Conservation (phyloP, 768 basidiomycete species). For the Termitomyces sp. region DNA sequence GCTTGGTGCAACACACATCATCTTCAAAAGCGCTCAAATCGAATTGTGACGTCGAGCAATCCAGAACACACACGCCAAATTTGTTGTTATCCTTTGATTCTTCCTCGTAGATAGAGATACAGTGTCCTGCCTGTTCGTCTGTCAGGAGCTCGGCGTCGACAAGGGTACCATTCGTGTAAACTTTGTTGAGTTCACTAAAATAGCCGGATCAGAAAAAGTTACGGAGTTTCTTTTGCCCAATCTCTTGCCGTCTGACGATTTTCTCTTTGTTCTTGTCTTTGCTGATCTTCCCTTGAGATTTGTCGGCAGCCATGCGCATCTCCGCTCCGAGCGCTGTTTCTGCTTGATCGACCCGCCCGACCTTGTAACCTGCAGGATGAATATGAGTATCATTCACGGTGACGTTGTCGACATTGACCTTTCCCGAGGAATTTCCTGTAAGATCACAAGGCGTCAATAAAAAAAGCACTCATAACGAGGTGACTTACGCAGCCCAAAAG, state of each 20-base stretch:
- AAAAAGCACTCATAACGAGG: neutral
- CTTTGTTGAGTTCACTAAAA: conserved; percentile 82
- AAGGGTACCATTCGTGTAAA: conserved; percentile 94
- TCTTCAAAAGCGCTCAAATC: conserved; percentile 87
- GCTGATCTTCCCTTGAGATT: conserved; percentile 49
- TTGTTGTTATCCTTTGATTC: conserved; percentile 40
- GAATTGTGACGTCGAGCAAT: conserved; percentile 95
- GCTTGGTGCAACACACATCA: conserved; percentile 84
- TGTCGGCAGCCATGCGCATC: conserved; percentile 82
- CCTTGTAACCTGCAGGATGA: conserved; percentile 66
- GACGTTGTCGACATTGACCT: conserved; percentile 30
- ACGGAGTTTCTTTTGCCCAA: neutral
- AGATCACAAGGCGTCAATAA: neutral
- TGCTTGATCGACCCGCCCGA: conserved; percentile 93
- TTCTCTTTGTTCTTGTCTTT: conserved; percentile 71
- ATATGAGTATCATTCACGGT: neutral
- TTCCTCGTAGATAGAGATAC: conserved; percentile 80
- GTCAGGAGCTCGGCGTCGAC: conserved; percentile 85
- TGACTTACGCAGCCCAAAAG: conserved; percentile 80
- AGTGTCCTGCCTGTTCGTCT: conserved; percentile 94
- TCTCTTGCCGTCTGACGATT: conserved; percentile 73
- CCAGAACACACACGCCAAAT: conserved; percentile 89
- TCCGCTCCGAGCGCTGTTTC: conserved; percentile 97
- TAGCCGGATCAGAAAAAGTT: neutral
- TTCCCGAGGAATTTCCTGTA: conserved; percentile 78